Conservation (phyloP, 2,329 filamentous ascomycete genomes). For the Hypoxylon sp. region DNA sequence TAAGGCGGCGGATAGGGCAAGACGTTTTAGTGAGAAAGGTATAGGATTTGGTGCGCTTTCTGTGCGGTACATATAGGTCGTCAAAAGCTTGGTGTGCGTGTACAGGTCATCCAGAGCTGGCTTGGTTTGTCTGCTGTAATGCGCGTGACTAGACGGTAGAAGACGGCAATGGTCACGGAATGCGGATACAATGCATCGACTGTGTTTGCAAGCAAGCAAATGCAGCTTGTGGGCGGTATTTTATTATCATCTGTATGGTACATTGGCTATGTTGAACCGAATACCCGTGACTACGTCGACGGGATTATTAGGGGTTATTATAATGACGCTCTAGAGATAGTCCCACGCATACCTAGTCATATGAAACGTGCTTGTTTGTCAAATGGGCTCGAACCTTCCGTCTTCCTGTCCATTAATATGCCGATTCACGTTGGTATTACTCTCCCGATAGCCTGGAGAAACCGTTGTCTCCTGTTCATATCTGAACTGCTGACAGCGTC, state of each 20-base stretch:
- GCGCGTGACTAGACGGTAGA: conserved; percentile 28
- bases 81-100: conserved; percentile 19
- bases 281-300: background rate
- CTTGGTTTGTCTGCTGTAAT: conserved; percentile 27
- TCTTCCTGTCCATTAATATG: background rate
- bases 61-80: conserved; percentile 19
- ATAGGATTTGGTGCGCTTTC: conserved; percentile 25
- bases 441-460: background rate
- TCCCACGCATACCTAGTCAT: background rate
- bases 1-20: conserved; percentile 35
- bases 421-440: background rate
- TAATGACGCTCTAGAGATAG: background rate
- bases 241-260: conserved; percentile 8
- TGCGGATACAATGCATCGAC: conserved; percentile 12
- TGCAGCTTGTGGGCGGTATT: conserved; percentile 1
- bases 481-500: background rate
- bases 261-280: background rate
- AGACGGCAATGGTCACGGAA: conserved; percentile 9
- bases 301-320: background rate
- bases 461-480: background rate
- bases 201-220: conserved; percentile 7
- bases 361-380: background rate
- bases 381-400: background rate
- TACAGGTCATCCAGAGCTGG: conserved; percentile 22
- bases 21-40: conserved; percentile 31